These are phyloP conservation scores for Candida corydali DNA, from an alignment of 805 yeast genomes.

Conservation along the genomic window DNA sequence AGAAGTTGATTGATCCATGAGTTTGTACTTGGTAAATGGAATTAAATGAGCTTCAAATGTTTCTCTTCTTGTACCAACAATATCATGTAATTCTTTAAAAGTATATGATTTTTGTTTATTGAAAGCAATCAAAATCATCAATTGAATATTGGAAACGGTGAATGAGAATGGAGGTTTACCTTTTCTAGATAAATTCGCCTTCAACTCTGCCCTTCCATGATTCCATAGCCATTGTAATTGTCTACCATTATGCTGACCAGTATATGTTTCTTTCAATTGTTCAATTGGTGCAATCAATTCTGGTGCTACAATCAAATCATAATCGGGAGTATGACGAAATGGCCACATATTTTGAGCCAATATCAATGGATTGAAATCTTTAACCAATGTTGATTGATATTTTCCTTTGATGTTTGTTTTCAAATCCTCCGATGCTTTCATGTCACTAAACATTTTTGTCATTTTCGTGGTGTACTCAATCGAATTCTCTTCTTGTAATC, in stretches of 20 bases:
- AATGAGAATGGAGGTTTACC: conserved; percentile 79
- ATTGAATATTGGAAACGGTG: conserved; percentile 80
- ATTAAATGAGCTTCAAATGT: conserved; percentile 70
- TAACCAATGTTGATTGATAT: conserved; percentile 21
- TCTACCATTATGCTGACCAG: conserved; percentile 77
- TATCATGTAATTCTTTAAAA: conserved; percentile 55
- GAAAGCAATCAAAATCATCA: conserved; percentile 81
- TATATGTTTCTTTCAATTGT: conserved; percentile 65
- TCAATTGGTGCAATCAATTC: conserved; percentile 63
- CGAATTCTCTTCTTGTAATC: conserved; percentile 84
- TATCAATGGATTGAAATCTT: conserved; percentile 66
- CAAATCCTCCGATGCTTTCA: conserved; percentile 77
- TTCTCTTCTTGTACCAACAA: conserved; percentile 64
- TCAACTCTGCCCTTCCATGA: conserved; percentile 85
- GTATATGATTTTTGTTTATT: conserved; percentile 64
- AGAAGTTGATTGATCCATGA: conserved; percentile 59
- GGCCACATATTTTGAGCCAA: conserved; percentile 93
- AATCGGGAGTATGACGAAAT: conserved; percentile 41
- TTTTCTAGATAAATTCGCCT: conserved; percentile 76
- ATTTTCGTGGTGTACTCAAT: conserved; percentile 90
- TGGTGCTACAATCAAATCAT: conserved; percentile 54
- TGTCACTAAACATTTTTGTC: conserved; percentile 94
- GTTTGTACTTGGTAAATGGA: conserved; percentile 75
- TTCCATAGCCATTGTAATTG: conserved; percentile 96
- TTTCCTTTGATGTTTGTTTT: conserved; percentile 43